Evolutionary conservation across 2,329 filamentous ascomycete genomes (phyloP).

Genomic region (Purpureocillium lavendulum): DNA sequence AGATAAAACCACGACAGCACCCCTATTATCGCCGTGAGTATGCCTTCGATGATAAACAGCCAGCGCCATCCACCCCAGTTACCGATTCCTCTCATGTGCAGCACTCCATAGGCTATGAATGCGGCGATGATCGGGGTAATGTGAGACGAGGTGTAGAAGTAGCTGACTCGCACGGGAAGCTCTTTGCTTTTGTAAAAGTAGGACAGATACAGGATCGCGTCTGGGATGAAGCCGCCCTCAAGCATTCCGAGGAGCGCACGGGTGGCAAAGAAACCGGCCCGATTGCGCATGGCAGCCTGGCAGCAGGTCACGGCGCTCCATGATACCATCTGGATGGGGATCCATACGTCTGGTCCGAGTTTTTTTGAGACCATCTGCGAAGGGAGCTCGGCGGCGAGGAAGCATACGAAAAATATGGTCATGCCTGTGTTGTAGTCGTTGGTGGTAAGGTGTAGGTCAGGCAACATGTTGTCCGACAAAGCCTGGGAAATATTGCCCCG

Average conservation of each 20-base stretch:
- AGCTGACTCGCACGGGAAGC: conserved; percentile 18
- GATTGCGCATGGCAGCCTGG: conserved; percentile 19
- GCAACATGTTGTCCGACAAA: conserved; percentile 26
- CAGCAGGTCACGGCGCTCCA: conserved; percentile 26
- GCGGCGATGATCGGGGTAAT: conserved; percentile 17
- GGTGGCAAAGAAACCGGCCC: conserved; percentile 21
- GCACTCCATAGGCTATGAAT: conserved; percentile 17
- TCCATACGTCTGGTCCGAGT: conserved; percentile 39
- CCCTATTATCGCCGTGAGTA: conserved; percentile 30
- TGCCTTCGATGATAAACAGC: conserved; percentile 5
- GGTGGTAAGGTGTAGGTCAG: conserved; percentile 20
- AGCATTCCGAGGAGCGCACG: conserved; percentile 35
- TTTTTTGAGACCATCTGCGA: conserved; percentile 44
- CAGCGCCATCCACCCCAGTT: conserved; percentile 12
- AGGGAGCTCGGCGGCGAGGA: conserved; percentile 44
- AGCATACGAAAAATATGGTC: conserved; percentile 39
- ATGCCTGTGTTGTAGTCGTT: conserved; percentile 39
- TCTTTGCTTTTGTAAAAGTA: conserved; percentile 24
- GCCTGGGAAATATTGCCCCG: conserved; percentile 25
- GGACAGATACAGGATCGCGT: conserved; percentile 21
- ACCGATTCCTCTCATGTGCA: conserved; percentile 6
- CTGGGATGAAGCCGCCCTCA: conserved; percentile 53
- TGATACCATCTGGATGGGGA: conserved; percentile 33
- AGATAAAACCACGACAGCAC: conserved; percentile 44
- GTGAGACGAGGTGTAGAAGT: conserved; percentile 20